Evolutionary conservation across 2,329 filamentous ascomycete genomes (phyloP).

Genomic region (Diaporthe sp.): DNA sequence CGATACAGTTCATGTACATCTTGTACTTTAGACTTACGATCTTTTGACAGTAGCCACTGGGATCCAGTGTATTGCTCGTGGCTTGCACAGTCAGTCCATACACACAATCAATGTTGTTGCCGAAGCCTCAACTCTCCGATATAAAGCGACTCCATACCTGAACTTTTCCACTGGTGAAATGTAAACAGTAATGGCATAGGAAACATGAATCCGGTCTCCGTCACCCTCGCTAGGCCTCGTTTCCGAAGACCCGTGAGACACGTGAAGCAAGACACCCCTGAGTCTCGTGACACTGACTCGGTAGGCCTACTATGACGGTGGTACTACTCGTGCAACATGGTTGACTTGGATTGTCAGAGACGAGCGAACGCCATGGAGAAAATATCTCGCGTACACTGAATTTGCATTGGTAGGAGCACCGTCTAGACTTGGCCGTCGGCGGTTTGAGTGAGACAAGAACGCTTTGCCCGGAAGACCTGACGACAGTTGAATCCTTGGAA

Average conservation of each 20-base stretch:
- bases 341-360: constrained; percentile 26
- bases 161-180: too few relatives aligned
- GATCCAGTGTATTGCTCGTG: too few relatives aligned
- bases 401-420: neutral
- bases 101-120: too few relatives aligned
- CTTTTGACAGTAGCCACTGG: too few relatives aligned
- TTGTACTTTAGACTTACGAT: too few relatives aligned
- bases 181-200: too few relatives aligned
- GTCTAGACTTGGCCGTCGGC: neutral
- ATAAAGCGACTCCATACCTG: too few relatives aligned
- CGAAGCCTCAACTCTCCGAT: too few relatives aligned
- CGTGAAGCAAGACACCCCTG: constrained; percentile 2
- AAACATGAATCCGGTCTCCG: too few relatives aligned
- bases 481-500: neutral
- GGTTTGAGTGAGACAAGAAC: neutral
- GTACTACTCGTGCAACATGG: neutral
- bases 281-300: neutral
- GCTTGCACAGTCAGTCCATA: too few relatives aligned
- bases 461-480: too few relatives aligned
- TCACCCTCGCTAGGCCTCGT: neutral
- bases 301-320: neutral
- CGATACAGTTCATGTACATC: too few relatives aligned
- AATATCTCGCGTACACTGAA: neutral
- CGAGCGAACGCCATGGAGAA: neutral
- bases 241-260: constrained; percentile 35